Evolutionary conservation across 164 flowering plant genomes (phyloP), one percentile per base, ranked within the genome.

Genomic region (Saururus chinensis): DNA sequence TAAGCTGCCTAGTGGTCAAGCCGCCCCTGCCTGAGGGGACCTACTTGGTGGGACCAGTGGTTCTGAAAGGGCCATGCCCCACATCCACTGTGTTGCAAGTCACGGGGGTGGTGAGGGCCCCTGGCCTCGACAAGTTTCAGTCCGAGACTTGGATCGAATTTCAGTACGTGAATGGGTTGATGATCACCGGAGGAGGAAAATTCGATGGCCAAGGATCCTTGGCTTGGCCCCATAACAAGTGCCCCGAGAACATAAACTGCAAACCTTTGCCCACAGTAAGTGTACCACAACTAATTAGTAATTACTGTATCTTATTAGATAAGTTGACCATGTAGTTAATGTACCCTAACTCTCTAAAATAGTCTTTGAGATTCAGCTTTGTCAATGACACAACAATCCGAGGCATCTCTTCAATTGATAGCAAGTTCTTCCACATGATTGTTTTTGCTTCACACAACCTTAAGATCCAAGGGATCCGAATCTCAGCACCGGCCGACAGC

Each of bases 291-390:
- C n/a, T 19, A n/a, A n/a, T n/a, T 49, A 49, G 16, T 49, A 14
- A 19, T 14, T 49, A 4, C 19, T 14, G n/a, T 49, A 19, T 14
- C 9, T 49, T 49, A 49, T 14, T 9, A 3, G 16, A 2, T 4
- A 49, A 14, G 52, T n/a, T 49, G 16, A 14, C 9, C 52, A 14
- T 49, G 19, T 49, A 9, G 3, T 49, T 19, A 14, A 19, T 49
- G 16, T 49, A 19, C 52, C 3, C 16, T 49, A 19, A 14, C 54
- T 7, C 26, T 48, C 22, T 14, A 22, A 17, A 5, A 22, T 69
- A 77, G 82, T 63, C 67, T 2, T 8, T 79, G 26, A 72, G 70
- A 56, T 59, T 79, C 54, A 51, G 19, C 58, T 21, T 25, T 24
- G 35, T 55, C 26, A 55, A 21, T 10, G 23, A 55, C 23, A 24